Percentiles rank a stretch among this genome's conserved stretches.
phyloP scores from a whole-genome alignment of 768 basidiomycete genomes.

The Pleurotus djamor region DNA sequence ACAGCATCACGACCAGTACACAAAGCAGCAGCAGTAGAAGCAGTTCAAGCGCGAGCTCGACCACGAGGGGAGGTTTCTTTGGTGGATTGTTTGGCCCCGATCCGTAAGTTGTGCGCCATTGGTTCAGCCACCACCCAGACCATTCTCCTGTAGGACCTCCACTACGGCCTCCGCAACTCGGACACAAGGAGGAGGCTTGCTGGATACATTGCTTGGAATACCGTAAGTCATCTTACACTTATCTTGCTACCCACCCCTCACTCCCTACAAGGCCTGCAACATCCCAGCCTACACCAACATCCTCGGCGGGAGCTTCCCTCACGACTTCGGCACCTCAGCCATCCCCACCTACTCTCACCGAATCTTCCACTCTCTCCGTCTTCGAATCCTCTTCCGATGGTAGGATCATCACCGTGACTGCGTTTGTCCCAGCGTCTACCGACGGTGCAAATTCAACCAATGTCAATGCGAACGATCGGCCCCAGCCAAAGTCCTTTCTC shows the following conservation, averaged over 20 bases:
- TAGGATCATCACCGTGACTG: conserved; percentile 27
- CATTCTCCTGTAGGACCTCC: neutral
- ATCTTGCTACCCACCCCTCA: neutral
- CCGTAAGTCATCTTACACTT: neutral
- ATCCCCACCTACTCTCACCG: conserved; percentile 12
- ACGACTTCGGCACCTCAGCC: conserved; percentile 11
- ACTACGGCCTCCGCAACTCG: neutral
- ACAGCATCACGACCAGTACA: neutral
- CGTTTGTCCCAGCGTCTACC: conserved; percentile 22
- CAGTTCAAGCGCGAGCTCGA: neutral
- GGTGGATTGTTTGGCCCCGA: neutral
- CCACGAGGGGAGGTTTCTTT: neutral
- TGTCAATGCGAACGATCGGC: conserved; percentile 9
- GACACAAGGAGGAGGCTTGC: neutral
- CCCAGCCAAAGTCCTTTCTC: conserved; percentile 42
- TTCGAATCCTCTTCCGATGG: conserved; percentile 22
- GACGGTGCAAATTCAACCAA: conserved; percentile 16
- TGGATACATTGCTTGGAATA: neutral
- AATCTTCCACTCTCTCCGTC: conserved; percentile 10
- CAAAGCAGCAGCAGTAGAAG: neutral
- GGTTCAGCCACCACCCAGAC: neutral
- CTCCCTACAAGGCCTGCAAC: conserved; percentile 8
- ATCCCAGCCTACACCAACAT: conserved; percentile 9
- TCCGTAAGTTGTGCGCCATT: neutral
- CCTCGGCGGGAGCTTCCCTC: conserved; percentile 13